phyloP scores from a whole-genome alignment of 345 rosid genomes.

The Brassica carinata region DNA sequence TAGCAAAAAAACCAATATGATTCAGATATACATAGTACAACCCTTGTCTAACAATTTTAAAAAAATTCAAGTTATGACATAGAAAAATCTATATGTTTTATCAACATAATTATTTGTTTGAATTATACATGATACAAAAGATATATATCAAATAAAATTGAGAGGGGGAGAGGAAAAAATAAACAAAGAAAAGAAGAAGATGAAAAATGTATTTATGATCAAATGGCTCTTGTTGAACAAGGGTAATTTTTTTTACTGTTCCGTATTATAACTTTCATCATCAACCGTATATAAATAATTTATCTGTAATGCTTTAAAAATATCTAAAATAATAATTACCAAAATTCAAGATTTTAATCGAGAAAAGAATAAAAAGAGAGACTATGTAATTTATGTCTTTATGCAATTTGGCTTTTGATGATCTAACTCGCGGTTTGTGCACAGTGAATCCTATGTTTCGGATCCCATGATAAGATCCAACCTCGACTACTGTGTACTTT shows the following conservation, averaged over 20 bases:
- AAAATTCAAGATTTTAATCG: background rate
- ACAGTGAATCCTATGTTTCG: constrained; percentile 41
- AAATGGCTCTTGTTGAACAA: no score
- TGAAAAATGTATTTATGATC: no score
- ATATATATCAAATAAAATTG: no score
- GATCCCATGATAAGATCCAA: constrained; percentile 37
- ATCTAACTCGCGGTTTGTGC: constrained; percentile 32
- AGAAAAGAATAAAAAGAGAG: background rate
- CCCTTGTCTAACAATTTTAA: no score
- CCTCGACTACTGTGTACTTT: constrained; percentile 28
- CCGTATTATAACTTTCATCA: background rate
- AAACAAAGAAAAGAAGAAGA: no score
- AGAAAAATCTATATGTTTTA: no score
- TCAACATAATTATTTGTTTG: no score
- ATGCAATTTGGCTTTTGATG: constrained; percentile 13
- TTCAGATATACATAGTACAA: no score
- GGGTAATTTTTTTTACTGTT: background rate
- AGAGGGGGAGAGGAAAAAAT: no score
- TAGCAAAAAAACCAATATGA: no score
- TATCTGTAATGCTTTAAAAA: background rate
- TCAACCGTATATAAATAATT: background rate
- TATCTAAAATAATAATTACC: background rate
- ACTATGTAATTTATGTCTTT: background rate
- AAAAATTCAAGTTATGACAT: no score
- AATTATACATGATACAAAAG: no score